Percentiles rank a stretch among this genome's conserved stretches.
phyloP scores from a whole-genome alignment of 2,329 filamentous ascomycete genomes.

The Trichoderma atroviride region DNA sequence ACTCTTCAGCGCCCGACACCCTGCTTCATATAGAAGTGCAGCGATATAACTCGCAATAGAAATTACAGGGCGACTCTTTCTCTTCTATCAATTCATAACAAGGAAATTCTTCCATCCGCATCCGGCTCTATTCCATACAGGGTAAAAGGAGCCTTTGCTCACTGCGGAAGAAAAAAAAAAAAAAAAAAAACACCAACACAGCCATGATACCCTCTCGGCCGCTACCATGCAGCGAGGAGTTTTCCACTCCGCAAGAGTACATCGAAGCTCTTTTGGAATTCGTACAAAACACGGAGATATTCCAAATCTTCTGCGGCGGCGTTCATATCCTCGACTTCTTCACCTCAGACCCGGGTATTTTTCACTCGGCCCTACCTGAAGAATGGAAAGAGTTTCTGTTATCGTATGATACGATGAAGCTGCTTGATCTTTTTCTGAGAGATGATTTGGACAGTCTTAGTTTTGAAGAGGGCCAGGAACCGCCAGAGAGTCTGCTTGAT shows the following conservation, averaged over 20 bases:
- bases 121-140: neutral
- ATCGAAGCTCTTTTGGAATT: constrained; percentile 78
- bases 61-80: neutral
- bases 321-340: constrained; percentile 97
- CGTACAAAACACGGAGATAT: constrained; percentile 70
- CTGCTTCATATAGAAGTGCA: neutral
- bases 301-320: constrained; percentile 91
- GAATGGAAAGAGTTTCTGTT: constrained; percentile 84
- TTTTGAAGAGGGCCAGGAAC: constrained; percentile 36
- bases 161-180: neutral
- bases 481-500: constrained; percentile 62
- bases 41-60: neutral
- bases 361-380: constrained; percentile 71
- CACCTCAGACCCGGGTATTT: constrained; percentile 81
- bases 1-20: neutral
- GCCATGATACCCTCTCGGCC: constrained; percentile 54
- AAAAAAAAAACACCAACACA: neutral
- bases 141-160: neutral
- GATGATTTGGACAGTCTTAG: constrained; percentile 62
- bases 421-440: constrained; percentile 80
- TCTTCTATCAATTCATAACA: no score
- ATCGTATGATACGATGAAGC: constrained; percentile 68
- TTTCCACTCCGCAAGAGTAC: constrained; percentile 73
- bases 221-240: constrained; percentile 72
- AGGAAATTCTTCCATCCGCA: no score